A percentile compares a stretch with the other conserved stretches of the same genome.
Conservation (phyloP, 441 rosid species). For the Cnidoscolus chayamansa region DNA sequence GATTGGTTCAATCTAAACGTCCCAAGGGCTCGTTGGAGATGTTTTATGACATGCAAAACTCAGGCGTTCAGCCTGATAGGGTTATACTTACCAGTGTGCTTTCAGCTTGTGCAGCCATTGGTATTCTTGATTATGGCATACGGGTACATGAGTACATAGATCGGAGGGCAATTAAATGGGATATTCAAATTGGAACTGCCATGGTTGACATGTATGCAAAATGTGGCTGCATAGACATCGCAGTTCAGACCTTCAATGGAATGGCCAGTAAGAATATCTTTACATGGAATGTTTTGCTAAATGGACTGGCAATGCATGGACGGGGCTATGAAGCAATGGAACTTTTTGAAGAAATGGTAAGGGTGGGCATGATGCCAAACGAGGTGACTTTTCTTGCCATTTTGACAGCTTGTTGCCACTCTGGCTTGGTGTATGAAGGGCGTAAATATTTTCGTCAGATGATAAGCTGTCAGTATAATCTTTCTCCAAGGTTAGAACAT, state of each 20-base stretch:
- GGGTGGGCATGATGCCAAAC: constrained; percentile 52
- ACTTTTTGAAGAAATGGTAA: constrained; percentile 50
- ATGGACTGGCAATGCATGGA: constrained; percentile 71
- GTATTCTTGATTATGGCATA: constrained; percentile 63
- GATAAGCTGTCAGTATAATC: constrained; percentile 41
- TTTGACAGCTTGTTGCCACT: constrained; percentile 76
- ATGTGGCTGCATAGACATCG: constrained; percentile 64
- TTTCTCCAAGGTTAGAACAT: constrained; percentile 65
- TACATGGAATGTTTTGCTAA: constrained; percentile 67
- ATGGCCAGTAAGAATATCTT: constrained; percentile 49
- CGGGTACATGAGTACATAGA: constrained; percentile 53
- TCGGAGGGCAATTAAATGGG: constrained; percentile 41
- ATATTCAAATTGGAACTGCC: constrained; percentile 52
- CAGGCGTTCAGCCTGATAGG: constrained; percentile 51
- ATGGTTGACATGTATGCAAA: constrained; percentile 68
- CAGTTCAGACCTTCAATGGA: constrained; percentile 43
- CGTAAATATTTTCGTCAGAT: constrained; percentile 50
- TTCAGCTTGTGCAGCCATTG: constrained; percentile 55
- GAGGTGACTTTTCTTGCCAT: constrained; percentile 64
- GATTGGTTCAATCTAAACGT: constrained; percentile 44
- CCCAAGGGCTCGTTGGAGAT: constrained; percentile 55
- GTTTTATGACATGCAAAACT: constrained; percentile 51
- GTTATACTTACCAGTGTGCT: constrained; percentile 53
- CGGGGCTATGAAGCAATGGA: constrained; percentile 49
- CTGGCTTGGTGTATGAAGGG: constrained; percentile 55